Evolutionary conservation across 306 rosid species (phyloP).

Genomic region (Comarum palustre): DNA sequence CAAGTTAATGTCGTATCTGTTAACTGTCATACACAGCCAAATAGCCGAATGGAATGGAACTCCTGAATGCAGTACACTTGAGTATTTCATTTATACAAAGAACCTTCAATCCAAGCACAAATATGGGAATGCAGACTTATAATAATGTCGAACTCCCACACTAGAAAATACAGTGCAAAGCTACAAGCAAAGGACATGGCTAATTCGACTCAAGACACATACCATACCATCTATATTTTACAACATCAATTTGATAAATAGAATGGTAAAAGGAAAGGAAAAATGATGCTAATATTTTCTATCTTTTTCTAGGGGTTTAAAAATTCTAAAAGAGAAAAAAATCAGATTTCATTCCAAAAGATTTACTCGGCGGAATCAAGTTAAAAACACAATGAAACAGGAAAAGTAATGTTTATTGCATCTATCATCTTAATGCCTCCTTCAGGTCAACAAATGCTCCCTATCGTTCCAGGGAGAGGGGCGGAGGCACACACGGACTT

Average conservation of each 20-base stretch:
- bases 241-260: slow-evolving; percentile 16
- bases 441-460: slow-evolving; percentile 53
- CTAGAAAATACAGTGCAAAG: not conserved
- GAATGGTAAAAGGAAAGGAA: not conserved
- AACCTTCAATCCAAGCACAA: slow-evolving; percentile 16
- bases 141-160: slow-evolving; percentile 15
- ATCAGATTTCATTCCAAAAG: slow-evolving; percentile 22
- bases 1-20: not conserved
- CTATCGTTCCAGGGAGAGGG: slow-evolving; percentile 46
- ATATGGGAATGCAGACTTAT: slow-evolving; percentile 14
- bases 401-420: slow-evolving; percentile 20
- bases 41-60: not conserved
- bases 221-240: slow-evolving; percentile 7
- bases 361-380: slow-evolving; percentile 22
- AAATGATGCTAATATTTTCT: not conserved
- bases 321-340: slow-evolving; percentile 3
- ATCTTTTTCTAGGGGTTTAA: slow-evolving; percentile 14
- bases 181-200: slow-evolving; percentile 1
- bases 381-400: slow-evolving; percentile 27
- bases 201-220: not conserved
- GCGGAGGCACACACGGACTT: slow-evolving; percentile 59
- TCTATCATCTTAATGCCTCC: slow-evolving; percentile 22
- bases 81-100: slow-evolving; percentile 12
- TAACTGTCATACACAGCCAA: not conserved
- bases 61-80: not conserved